Evolutionary conservation across 805 yeast species (phyloP).

Genomic region (Kodamaea lidongshanica): DNA sequence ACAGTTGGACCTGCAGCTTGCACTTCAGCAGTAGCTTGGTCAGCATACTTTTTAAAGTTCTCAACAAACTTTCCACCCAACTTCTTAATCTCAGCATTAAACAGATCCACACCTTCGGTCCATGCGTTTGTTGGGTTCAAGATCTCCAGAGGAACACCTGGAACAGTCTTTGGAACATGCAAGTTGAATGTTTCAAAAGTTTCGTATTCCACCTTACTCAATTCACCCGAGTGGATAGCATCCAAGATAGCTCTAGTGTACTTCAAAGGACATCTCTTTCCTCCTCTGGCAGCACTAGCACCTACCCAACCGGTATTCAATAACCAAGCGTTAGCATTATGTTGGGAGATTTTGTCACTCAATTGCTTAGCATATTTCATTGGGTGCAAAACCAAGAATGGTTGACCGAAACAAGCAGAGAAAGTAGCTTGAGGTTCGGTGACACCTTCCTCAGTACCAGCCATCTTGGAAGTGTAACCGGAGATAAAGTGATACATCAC

Average conservation of each 20-base stretch:
- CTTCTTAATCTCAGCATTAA: constrained; percentile 39
- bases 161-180: constrained; percentile 75
- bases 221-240: constrained; percentile 87
- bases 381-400: constrained; percentile 96
- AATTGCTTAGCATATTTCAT: constrained; percentile 96
- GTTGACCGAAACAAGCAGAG: constrained; percentile 99
- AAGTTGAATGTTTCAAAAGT: constrained; percentile 80
- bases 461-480: constrained; percentile 99
- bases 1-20: constrained; percentile 83
- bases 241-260: constrained; percentile 96
- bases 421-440: constrained; percentile 97
- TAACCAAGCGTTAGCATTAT: constrained; percentile 91
- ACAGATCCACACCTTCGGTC: constrained; percentile 43
- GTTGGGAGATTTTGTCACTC: constrained; percentile 83
- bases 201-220: constrained; percentile 76
- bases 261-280: constrained; percentile 95
- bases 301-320: constrained; percentile 99
- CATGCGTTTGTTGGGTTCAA: constrained; percentile 84
- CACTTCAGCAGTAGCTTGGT: constrained; percentile 79
- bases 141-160: constrained; percentile 76
- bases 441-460: constrained; percentile 98
- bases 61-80: constrained; percentile 76
- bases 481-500: constrained; percentile 98
- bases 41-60: constrained; percentile 80
- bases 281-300: constrained; percentile 84